phyloP scores from a whole-genome alignment of 129 eudicot genomes.

The Saussurea involucrata region DNA sequence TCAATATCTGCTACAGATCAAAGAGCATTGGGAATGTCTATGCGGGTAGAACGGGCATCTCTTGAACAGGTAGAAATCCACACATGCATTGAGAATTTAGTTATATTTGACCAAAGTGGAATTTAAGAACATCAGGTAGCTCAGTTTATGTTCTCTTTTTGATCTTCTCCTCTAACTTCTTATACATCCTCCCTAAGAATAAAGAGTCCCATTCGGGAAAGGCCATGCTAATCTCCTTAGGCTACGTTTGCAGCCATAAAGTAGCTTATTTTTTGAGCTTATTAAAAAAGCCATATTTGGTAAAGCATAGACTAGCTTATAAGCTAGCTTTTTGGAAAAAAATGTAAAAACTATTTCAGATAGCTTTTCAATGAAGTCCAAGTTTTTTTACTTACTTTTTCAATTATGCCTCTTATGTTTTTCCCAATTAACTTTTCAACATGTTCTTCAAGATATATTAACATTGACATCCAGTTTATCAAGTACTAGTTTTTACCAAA shows the following conservation, averaged over 20 bases:
- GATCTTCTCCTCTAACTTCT: not conserved
- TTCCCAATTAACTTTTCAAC: not conserved
- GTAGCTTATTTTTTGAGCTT: too few relatives aligned
- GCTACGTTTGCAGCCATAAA: not conserved
- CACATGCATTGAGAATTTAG: not conserved
- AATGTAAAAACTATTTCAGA: too few relatives aligned
- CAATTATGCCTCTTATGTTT: not conserved
- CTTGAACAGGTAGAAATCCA: slow-evolving; percentile 78
- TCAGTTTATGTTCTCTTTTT: not conserved
- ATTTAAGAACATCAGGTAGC: not conserved
- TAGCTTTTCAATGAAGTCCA: not conserved
- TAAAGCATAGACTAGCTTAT: not conserved
- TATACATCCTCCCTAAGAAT: not conserved
- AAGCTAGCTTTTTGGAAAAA: too few relatives aligned
- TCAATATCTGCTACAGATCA: slow-evolving; percentile 58
- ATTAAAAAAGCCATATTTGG: not conserved
- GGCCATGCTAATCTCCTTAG: not conserved
- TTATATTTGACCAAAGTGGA: not conserved
- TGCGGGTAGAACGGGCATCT: slow-evolving; percentile 91
- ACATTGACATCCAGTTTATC: too few relatives aligned
- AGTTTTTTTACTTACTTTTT: too few relatives aligned
- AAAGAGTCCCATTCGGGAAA: not conserved
- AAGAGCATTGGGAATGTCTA: slow-evolving; percentile 99
- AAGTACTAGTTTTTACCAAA: not conserved
- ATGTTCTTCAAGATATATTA: not conserved